Evolutionary conservation across 768 basidiomycete species (phyloP).

Genomic region (Fomitopsis pulvina): DNA sequence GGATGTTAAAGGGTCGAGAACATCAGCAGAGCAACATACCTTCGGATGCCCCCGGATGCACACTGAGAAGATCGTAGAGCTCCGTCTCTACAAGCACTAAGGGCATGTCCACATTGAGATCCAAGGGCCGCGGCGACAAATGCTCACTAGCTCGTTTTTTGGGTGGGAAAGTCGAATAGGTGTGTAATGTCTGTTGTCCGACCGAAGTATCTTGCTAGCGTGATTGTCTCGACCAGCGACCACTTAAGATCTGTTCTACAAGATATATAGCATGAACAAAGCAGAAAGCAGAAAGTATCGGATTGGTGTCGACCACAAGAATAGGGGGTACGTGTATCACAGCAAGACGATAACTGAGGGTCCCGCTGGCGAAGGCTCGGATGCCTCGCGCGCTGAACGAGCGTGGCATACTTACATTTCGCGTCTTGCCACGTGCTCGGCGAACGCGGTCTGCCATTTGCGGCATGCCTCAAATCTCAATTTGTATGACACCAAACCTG

Average conservation of each 20-base stretch:
- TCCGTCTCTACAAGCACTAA: slow-evolving; percentile 71
- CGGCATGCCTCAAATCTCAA: background rate
- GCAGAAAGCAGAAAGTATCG: no score
- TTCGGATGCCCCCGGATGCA: slow-evolving; percentile 62
- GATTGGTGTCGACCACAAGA: no score
- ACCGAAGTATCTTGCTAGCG: no score
- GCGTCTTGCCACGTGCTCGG: background rate
- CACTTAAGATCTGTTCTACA: no score
- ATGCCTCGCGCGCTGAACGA: background rate
- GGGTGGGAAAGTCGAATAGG: no score
- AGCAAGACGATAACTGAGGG: no score
- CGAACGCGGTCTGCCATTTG: background rate
- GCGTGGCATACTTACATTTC: background rate
- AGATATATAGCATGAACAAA: no score
- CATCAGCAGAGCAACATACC: slow-evolving; percentile 35
- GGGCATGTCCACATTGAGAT: background rate
- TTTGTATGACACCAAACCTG: no score
- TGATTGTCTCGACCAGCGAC: no score
- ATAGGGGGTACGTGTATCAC: no score
- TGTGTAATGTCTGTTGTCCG: no score
- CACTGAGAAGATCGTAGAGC: slow-evolving; percentile 82
- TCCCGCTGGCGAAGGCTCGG: no score
- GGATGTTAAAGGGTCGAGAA: slow-evolving; percentile 11
- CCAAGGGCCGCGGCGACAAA: background rate
- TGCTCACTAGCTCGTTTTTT: background rate